Evolutionary conservation across 176 grass and related monocot genomes (phyloP).

Genomic region (Alopecurus myosuroides): DNA sequence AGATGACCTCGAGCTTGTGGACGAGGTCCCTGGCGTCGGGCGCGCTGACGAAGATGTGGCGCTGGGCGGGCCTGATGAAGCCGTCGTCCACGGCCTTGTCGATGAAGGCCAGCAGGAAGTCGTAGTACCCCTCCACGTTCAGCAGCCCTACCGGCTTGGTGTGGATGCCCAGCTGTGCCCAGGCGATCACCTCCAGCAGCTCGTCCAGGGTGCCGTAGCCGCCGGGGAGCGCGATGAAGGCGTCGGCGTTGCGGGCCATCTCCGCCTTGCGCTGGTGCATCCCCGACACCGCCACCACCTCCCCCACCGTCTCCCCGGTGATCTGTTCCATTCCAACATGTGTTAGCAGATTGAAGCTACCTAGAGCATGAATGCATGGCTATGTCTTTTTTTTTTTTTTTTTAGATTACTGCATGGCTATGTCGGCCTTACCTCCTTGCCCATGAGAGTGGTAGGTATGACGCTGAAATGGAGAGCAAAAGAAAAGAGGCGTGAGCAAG

Average conservation of each 20-base stretch:
- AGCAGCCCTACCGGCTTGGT: slow-evolving; percentile 87
- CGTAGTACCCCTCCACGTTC: slow-evolving; percentile 97
- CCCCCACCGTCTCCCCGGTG: slow-evolving; percentile 81
- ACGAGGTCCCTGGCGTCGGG: slow-evolving; percentile 63
- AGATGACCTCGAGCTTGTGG: slow-evolving; percentile 93
- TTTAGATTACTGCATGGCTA: no score
- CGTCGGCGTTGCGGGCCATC: slow-evolving; percentile 82
- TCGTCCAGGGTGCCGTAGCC: slow-evolving; percentile 97
- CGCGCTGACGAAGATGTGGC: slow-evolving; percentile 84
- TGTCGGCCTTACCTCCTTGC: slow-evolving; percentile 55
- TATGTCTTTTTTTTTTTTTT: no score
- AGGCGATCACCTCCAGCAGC: slow-evolving; percentile 88
- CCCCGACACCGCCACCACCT: slow-evolving; percentile 66
- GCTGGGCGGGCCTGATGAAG: slow-evolving; percentile 77
- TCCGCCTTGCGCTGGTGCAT: slow-evolving; percentile 99
- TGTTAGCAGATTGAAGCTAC: no score
- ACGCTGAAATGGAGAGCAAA: slow-evolving; percentile 24
- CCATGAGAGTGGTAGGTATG: slow-evolving; percentile 80
- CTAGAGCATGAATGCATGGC: neutral
- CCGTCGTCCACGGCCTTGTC: slow-evolving; percentile 98
- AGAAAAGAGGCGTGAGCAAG: neutral
- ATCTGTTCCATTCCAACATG: slow-evolving; percentile 42
- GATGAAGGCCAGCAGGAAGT: slow-evolving; percentile 86
- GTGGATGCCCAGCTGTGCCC: slow-evolving; percentile 98
- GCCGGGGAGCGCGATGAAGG: slow-evolving; percentile 93